phyloP scores from a whole-genome alignment of 1,139 yeast genomes.

The Hyphopichia pseudoburtonii region DNA sequence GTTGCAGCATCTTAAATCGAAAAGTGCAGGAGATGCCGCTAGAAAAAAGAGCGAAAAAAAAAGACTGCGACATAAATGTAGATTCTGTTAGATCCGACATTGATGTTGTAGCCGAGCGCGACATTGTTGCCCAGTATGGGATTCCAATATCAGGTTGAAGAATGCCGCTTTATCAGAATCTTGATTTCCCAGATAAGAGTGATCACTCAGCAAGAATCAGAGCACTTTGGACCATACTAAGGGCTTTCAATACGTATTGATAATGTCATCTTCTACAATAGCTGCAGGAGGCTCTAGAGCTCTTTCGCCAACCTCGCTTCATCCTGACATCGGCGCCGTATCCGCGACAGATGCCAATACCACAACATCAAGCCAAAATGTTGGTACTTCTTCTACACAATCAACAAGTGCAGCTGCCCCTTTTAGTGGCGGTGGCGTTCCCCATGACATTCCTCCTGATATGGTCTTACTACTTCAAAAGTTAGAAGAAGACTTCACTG shows the following conservation, averaged over 20 bases:
- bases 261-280: constrained; percentile 12
- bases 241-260: too few relatives aligned
- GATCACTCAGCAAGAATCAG: background rate
- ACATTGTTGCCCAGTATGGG: too few relatives aligned
- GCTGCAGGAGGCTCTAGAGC: constrained; percentile 22
- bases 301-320: constrained; percentile 11
- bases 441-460: constrained; percentile 48
- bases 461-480: constrained; percentile 44
- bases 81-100: background rate
- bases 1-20: too few relatives aligned
- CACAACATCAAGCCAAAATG: constrained; percentile 16
- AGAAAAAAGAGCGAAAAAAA: background rate
- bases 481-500: constrained; percentile 44
- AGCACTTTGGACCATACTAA: background rate
- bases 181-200: too few relatives aligned
- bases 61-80: background rate
- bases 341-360: constrained; percentile 26
- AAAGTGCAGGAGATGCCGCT: background rate
- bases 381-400: constrained; percentile 9
- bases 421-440: constrained; percentile 9
- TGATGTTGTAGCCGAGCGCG: background rate
- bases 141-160: too few relatives aligned
- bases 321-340: constrained; percentile 21
- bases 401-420: constrained; percentile 9
- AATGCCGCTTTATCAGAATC: too few relatives aligned